phyloP scores from a whole-genome alignment of 2,329 filamentous ascomycete genomes.

The Phaeosphaeria sp. region DNA sequence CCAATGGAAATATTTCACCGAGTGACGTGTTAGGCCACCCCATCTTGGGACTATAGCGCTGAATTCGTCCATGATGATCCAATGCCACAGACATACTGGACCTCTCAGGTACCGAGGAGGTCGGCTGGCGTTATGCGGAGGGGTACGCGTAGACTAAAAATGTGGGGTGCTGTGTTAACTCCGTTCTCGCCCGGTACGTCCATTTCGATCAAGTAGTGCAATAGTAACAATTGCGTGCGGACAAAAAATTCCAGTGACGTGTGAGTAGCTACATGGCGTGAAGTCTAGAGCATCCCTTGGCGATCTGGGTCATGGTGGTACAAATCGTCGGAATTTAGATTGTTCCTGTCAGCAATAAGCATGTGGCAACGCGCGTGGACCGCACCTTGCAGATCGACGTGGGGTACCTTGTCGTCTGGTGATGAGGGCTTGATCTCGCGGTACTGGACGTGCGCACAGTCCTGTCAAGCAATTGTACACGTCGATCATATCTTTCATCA shows the following conservation, averaged over 20 bases:
- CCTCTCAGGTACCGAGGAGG: neutral
- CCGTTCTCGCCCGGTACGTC: neutral
- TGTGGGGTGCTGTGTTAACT: constrained; percentile 4
- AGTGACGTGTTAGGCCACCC: no score
- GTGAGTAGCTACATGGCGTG: no score
- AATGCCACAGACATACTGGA: neutral
- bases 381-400: neutral
- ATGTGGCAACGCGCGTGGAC: neutral
- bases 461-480: neutral
- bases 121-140: constrained; percentile 15
- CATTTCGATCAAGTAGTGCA: neutral
- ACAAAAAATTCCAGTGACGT: no score
- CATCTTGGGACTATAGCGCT: no score
- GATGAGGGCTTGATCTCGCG: neutral
- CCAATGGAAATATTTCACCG: no score
- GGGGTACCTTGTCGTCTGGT: neutral
- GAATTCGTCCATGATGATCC: no score
- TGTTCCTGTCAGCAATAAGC: neutral
- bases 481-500: no score
- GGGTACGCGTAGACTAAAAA: constrained; percentile 2
- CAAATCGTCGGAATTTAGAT: neutral
- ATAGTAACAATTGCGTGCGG: neutral
- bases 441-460: neutral
- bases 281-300: neutral
- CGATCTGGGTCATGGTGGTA: neutral